Evolutionary conservation across 257 asterid species (phyloP).

Genomic region (Pogostemon cablin): DNA sequence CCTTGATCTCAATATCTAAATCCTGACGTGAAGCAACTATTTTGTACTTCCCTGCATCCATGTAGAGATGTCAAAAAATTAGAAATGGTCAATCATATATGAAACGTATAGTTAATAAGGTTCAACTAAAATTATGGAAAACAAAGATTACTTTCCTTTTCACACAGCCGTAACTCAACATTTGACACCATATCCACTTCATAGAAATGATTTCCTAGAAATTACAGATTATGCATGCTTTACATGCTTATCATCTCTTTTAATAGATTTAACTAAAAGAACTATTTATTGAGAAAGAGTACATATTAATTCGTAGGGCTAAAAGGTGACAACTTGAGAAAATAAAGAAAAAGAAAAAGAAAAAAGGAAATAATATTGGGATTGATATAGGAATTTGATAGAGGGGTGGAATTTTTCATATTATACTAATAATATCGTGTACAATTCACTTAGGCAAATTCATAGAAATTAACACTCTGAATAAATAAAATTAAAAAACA

Average conservation of each 20-base stretch:
- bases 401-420: no score
- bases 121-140: slow-evolving; percentile 15
- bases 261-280: slow-evolving; percentile 3
- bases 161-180: slow-evolving; percentile 25
- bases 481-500: no score
- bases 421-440: no score
- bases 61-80: slow-evolving; percentile 31
- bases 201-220: slow-evolving; percentile 21
- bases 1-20: slow-evolving; percentile 70
- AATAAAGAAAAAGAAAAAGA: background rate
- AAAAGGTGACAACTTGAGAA: background rate
- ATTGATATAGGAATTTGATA: no score
- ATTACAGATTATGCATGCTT: background rate
- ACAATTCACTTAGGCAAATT: no score
- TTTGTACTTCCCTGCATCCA: slow-evolving; percentile 70
- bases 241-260: background rate
- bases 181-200: slow-evolving; percentile 24
- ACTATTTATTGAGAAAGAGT: slow-evolving; percentile 7
- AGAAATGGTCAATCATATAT: slow-evolving; percentile 22
- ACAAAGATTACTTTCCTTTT: slow-evolving; percentile 19
- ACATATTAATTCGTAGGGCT: background rate
- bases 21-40: slow-evolving; percentile 76
- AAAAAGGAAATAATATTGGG: background rate
- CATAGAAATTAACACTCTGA: no score
- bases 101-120: background rate